phyloP scores from a whole-genome alignment of 305 asterid genomes.

The Solanum hybrid region DNA sequence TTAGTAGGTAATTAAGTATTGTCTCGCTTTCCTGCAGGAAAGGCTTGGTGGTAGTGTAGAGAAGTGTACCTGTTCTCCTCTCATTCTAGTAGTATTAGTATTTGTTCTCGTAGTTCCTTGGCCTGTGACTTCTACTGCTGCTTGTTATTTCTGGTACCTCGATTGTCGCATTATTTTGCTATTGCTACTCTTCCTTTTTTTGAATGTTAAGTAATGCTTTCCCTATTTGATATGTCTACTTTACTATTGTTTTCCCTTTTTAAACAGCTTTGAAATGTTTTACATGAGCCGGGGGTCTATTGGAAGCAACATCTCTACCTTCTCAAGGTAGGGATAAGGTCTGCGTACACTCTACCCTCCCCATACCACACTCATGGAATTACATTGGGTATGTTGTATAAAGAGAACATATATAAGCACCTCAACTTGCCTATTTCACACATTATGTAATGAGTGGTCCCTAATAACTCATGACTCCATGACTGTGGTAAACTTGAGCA shows the following conservation, averaged over 20 bases:
- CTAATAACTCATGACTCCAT: neutral
- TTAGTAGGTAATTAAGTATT: neutral
- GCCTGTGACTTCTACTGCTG: neutral
- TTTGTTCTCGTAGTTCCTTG: neutral
- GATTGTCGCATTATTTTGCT: neutral
- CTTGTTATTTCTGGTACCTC: neutral
- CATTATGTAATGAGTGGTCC: neutral
- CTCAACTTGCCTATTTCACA: neutral
- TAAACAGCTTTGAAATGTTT: neutral
- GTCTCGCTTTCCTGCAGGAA: neutral
- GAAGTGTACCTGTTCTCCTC: neutral
- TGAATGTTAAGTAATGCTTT: neutral
- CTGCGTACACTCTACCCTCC: neutral
- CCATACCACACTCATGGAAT: neutral
- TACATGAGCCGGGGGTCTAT: neutral
- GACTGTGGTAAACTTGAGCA: neutral
- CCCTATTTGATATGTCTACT: neutral
- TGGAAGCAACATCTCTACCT: neutral
- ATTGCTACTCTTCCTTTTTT: neutral
- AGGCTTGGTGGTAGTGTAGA: neutral
- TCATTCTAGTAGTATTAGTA: neutral
- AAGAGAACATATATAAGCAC: neutral
- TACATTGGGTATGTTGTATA: neutral
- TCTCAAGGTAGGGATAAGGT: neutral
- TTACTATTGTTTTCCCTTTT: neutral